phyloP scores from a whole-genome alignment of 2,329 filamentous ascomycete genomes.

The Plectosphaerella sp. region DNA sequence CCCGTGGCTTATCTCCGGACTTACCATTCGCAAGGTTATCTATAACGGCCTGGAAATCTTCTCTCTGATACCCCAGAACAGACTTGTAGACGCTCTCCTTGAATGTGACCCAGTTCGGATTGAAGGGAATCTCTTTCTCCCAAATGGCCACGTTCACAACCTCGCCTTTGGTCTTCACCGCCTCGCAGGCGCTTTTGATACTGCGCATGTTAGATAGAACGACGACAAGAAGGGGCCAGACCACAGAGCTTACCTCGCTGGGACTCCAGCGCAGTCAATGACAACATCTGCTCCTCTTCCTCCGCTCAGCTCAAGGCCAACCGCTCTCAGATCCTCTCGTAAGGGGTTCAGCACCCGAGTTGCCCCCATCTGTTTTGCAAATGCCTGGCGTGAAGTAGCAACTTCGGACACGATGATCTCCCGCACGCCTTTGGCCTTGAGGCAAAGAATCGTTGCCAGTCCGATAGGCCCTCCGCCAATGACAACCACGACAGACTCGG shows the following conservation, averaged over 20 bases:
- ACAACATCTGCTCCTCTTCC: constrained; percentile 15
- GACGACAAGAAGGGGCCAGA: fast-evolving
- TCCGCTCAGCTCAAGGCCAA: constrained; percentile 10
- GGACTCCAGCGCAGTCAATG: constrained; percentile 18
- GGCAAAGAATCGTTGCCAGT: constrained; percentile 53
- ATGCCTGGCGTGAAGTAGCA: constrained; percentile 41
- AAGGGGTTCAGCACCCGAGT: constrained; percentile 10
- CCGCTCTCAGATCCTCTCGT: constrained; percentile 11
- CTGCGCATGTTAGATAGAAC: neutral
- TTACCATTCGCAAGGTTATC: constrained; percentile 14
- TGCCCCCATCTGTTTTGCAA: constrained; percentile 51
- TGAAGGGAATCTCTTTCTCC: constrained; percentile 16
- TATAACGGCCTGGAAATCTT: constrained; percentile 18
- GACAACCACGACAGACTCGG: constrained; percentile 45
- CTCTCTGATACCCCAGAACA: constrained; percentile 12
- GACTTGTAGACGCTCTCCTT: constrained; percentile 15
- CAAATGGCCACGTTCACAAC: constrained; percentile 20
- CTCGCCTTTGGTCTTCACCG: constrained; percentile 15
- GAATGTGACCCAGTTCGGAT: constrained; percentile 14
- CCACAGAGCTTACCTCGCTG: constrained; percentile 5
- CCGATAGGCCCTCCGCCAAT: constrained; percentile 61
- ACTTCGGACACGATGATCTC: constrained; percentile 56
- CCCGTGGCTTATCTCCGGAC: neutral
- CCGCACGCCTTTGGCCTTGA: constrained; percentile 46
- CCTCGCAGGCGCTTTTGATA: constrained; percentile 14